Base-by-base conservation (phyloP, 768 basidiomycete species). In the Phaeotremella skinneri region DNA sequence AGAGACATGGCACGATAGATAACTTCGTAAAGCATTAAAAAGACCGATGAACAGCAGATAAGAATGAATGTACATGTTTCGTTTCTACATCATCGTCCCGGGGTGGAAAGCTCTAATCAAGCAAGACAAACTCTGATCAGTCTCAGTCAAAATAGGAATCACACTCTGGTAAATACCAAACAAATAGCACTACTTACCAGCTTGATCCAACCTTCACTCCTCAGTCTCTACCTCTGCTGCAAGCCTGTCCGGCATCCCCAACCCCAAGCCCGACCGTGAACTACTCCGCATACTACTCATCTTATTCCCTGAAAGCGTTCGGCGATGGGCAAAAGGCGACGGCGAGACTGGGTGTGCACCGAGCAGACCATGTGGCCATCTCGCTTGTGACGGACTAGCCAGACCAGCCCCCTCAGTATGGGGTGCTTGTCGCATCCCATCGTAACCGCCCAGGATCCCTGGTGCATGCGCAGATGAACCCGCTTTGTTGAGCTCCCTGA, bases 271-370 rank as follows among this genome's bases (percentile, higher is more conserved):
- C 16, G 49, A 43, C 23, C 63, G 52, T 3, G 63, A 62, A 31
- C 63, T 65, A 14, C 53, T 56, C 32, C 67, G 49, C 51, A 65
- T 60, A 32, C 59, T 59, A 30, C 57, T 57, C 37, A 68, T 17
- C 49, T 62, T 63, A 47, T 64, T 64, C 20, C 60, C 63, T 21
- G 51, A 55, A 27, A 68, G 16, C 32, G 48, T 62, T 31, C 67
- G 30, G n/a, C 57, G 55, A 50, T 68, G 67, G 30, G 66, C 66
- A 42, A 70, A 70, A 23, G 69, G 68, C 32, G 65, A 67, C 1
- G 68, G 68, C n/a, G 30, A 39, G 25, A 70, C 26, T 43, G 64
- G 67, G 39, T 67, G 65, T 7, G 65, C 61, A 17, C 66, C 68
- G 42, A 70, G 20, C 13, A 70, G 41, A 1, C 49, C 61, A 52